phyloP scores from a whole-genome alignment of 805 yeast genomes.

The Saccharomycopsis olivae region DNA sequence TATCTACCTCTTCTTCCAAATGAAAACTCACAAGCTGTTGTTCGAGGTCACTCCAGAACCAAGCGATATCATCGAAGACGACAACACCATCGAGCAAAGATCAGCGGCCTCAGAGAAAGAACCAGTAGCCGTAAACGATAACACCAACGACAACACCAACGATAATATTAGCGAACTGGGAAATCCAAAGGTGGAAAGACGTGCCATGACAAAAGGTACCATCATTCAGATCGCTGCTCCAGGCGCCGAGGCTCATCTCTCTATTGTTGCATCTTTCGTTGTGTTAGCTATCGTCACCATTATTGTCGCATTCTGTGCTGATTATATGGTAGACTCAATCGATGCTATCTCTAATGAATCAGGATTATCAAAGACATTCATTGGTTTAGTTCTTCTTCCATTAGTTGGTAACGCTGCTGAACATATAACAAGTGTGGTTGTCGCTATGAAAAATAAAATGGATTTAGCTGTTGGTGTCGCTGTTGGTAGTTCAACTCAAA shows the following conservation, averaged over 20 bases:
- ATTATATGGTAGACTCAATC: slow-evolving; percentile 84
- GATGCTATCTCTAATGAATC: slow-evolving; percentile 77
- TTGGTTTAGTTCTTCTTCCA: slow-evolving; percentile 88
- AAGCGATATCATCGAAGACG: no score
- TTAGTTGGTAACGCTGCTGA: slow-evolving; percentile 98
- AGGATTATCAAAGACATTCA: slow-evolving; percentile 87
- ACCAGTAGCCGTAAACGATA: slow-evolving; percentile 27
- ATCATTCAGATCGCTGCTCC: slow-evolving; percentile 18
- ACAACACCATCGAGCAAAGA: no score
- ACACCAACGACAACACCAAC: no score
- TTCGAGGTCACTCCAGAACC: no score
- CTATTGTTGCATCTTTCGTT: slow-evolving; percentile 34
- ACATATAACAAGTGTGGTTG: slow-evolving; percentile 92
- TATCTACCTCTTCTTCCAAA: slow-evolving; percentile 78
- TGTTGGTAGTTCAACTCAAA: slow-evolving; percentile 89
- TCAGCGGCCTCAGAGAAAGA: no score
- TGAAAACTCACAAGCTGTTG: slow-evolving; percentile 70
- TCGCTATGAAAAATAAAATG: slow-evolving; percentile 94
- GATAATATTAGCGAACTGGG: no score
- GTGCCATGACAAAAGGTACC: slow-evolving; percentile 8
- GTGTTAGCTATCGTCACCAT: slow-evolving; percentile 56
- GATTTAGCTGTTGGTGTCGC: slow-evolving; percentile 96
- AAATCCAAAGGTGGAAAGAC: background rate
- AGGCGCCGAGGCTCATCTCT: no score
- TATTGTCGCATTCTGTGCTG: slow-evolving; percentile 84